Percentiles rank a stretch among this genome's conserved stretches.
Evolutionary conservation across 1,139 yeast genomes (phyloP).

Genomic region (Pichia sp.): DNA sequence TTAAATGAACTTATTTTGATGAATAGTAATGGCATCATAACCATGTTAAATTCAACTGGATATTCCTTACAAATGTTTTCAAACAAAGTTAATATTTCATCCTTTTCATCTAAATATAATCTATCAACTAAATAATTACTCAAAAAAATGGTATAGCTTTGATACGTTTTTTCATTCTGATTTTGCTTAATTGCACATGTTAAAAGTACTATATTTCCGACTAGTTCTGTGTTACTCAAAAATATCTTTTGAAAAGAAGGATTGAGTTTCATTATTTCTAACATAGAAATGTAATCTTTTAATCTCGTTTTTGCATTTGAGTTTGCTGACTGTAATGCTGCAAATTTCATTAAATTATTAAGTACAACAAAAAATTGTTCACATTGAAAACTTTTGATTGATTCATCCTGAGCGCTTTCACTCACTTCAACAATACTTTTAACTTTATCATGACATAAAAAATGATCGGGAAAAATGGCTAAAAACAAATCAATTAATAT

Average conservation of each 20-base stretch:
- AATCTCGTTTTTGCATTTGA: background rate
- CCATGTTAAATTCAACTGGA: conserved; percentile 8
- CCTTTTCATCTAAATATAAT: conserved; percentile 7
- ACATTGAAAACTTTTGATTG: background rate
- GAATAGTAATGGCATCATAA: conserved; percentile 26
- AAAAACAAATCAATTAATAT: conserved; percentile 1
- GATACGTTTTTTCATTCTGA: background rate
- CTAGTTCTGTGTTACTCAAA: conserved; percentile 1
- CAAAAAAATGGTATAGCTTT: conserved; percentile 6
- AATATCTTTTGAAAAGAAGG: background rate
- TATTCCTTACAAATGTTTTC: conserved; percentile 9
- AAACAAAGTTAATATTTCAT: conserved; percentile 2
- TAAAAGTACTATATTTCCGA: conserved; percentile 10
- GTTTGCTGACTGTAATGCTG: conserved; percentile 4
- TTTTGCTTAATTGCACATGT: conserved; percentile 1
- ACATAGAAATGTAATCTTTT: background rate
- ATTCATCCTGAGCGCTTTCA: too few species aligned
- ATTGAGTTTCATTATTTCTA: background rate
- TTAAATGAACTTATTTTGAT: conserved; percentile 25
- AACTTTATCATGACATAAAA: too few species aligned
- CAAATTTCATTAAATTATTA: conserved; percentile 12
- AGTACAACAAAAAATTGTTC: conserved; percentile 13
- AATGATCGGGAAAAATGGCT: background rate
- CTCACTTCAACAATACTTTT: too few species aligned
- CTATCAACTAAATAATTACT: conserved; percentile 10